Evolutionary conservation across 768 basidiomycete species (phyloP).

Genomic region (Boletus subcaerulescens): DNA sequence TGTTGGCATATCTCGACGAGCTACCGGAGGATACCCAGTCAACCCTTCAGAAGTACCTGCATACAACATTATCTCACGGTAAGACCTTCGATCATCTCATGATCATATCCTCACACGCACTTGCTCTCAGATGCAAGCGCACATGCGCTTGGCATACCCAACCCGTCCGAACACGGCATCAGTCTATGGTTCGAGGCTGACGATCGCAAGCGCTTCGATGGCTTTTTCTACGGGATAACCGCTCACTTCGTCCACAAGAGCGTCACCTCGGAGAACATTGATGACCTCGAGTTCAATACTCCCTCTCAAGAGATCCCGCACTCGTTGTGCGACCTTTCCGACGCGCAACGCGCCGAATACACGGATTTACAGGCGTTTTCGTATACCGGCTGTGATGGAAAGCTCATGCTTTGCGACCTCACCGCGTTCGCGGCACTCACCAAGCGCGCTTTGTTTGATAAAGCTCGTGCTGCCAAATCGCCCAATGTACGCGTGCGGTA

Average conservation of each 20-base stretch:
- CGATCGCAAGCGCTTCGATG: constrained; percentile 10
- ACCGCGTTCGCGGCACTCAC: constrained; percentile 5
- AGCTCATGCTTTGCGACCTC: constrained; percentile 9
- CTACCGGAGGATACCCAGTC: constrained; percentile 1
- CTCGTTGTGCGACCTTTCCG: constrained; percentile 13
- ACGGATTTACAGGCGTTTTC: constrained; percentile 2
- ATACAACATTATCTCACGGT: constrained; percentile 21
- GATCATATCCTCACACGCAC: not conserved
- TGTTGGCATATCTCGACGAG: constrained; percentile 16
- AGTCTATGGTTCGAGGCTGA: not conserved
- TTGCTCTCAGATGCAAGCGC: constrained; percentile 5
- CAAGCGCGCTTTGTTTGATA: constrained; percentile 19
- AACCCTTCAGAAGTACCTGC: constrained; percentile 16
- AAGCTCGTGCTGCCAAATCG: not conserved
- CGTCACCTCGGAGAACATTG: constrained; percentile 11
- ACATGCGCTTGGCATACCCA: constrained; percentile 8
- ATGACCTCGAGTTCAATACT: constrained; percentile 16
- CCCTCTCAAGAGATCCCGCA: constrained; percentile 1
- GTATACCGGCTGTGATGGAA: constrained; percentile 8
- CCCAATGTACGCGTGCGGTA: constrained; percentile 18
- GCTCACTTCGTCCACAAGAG: constrained; percentile 17
- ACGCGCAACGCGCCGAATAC: constrained; percentile 12
- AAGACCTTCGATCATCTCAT: not conserved
- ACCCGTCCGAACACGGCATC: not conserved
- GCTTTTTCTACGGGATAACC: constrained; percentile 15